A percentile compares a stretch with the other conserved stretches of the same genome.
Evolutionary conservation across 75 land plant genomes (phyloP).

Genomic region (Pinus tabuliformis): DNA sequence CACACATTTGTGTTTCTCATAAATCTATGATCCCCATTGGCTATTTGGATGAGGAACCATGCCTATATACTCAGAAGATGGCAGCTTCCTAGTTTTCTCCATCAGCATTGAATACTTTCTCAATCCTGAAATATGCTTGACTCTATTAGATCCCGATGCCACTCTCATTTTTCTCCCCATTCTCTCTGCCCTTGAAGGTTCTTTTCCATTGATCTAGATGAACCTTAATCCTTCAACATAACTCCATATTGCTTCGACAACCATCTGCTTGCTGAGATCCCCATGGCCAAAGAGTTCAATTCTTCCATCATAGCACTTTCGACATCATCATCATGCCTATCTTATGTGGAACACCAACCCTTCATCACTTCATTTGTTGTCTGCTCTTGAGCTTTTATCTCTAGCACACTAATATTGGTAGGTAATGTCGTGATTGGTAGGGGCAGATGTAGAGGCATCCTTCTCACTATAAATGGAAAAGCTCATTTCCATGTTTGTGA

Average conservation of each 20-base stretch:
- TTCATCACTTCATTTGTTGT: too few species aligned
- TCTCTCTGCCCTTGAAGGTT: neutral
- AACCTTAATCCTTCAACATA: neutral
- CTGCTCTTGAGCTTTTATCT: too few species aligned
- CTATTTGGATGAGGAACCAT: slow-evolving; percentile 82
- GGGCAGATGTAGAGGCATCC: too few species aligned
- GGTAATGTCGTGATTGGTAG: too few species aligned
- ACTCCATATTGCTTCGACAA: too few species aligned
- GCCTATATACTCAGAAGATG: slow-evolving; percentile 37
- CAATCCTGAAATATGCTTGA: neutral
- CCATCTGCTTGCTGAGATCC: too few species aligned
- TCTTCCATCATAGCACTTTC: neutral
- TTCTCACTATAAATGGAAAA: too few species aligned
- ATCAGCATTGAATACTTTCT: neutral
- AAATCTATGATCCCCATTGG: slow-evolving; percentile 88
- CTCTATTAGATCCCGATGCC: neutral
- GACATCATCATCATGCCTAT: neutral
- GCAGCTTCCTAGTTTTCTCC: neutral
- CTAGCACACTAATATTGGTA: too few species aligned
- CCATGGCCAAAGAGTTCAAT: neutral
- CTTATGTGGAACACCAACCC: too few species aligned
- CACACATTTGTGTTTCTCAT: slow-evolving; percentile 63
- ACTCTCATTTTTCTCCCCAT: neutral
- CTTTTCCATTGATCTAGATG: neutral
- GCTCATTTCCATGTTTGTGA: too few species aligned